phyloP scores from a whole-genome alignment of 225 moss, liverwort and hornwort species.

The Asterella californica region DNA sequence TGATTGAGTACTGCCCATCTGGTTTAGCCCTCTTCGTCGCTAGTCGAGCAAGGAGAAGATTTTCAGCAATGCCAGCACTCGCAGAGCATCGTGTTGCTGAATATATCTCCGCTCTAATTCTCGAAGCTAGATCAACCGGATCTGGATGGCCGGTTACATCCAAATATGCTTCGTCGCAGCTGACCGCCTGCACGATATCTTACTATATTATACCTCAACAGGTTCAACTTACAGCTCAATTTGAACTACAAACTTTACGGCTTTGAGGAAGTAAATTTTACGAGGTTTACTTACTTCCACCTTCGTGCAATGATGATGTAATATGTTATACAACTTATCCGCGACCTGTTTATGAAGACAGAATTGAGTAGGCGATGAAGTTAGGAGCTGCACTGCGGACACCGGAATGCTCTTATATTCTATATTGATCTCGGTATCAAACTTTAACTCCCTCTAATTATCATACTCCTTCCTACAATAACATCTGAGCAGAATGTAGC shows the following conservation, averaged over 20 bases:
- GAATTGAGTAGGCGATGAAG: not conserved
- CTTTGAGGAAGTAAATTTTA: not conserved
- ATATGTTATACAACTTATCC: slow-evolving; percentile 85
- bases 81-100: slow-evolving; percentile 79
- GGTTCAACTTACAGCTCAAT: not conserved
- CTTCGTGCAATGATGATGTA: slow-evolving; percentile 77
- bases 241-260: not conserved
- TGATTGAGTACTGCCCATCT: slow-evolving; percentile 69
- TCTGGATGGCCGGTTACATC: slow-evolving; percentile 86
- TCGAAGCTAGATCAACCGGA: slow-evolving; percentile 67
- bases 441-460: not conserved
- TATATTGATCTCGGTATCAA: no score
- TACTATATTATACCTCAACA: not conserved
- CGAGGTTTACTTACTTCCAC: slow-evolving; percentile 53
- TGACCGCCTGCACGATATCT: slow-evolving; percentile 63
- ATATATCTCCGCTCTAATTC: slow-evolving; percentile 71
- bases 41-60: slow-evolving; percentile 88
- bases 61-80: slow-evolving; percentile 88
- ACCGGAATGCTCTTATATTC: not conserved
- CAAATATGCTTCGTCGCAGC: slow-evolving; percentile 98
- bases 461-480: not conserved
- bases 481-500: not conserved
- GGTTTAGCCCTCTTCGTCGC: slow-evolving; percentile 97
- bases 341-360: slow-evolving; percentile 64
- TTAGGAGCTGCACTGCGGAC: not conserved